Evolutionary conservation across 768 basidiomycete genomes (phyloP).

Genomic region (Agrocybe praecox): DNA sequence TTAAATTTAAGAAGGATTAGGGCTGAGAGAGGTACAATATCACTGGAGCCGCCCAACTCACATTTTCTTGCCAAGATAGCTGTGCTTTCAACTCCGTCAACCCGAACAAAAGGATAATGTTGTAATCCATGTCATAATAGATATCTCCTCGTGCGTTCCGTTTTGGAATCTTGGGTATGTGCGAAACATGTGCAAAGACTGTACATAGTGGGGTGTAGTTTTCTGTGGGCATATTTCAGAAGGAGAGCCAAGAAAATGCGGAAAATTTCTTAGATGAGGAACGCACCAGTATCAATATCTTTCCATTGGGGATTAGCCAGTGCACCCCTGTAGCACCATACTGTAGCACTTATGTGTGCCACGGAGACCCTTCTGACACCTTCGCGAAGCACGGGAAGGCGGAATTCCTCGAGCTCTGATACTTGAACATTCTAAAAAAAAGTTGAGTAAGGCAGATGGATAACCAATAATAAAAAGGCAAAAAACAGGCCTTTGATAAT

Average conservation of each 20-base stretch:
- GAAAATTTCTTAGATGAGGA: neutral
- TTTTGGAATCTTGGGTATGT: slow-evolving; percentile 6
- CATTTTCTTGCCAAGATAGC: slow-evolving; percentile 45
- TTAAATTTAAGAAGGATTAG: neutral
- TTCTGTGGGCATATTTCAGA: slow-evolving; percentile 4
- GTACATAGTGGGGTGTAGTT: slow-evolving; percentile 19
- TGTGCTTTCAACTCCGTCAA: slow-evolving; percentile 48
- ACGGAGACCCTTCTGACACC: neutral
- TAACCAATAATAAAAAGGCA: too few relatives aligned
- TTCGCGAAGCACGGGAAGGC: neutral
- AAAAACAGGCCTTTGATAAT: slow-evolving; percentile 12
- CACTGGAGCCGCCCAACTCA: slow-evolving; percentile 19
- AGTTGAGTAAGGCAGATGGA: neutral
- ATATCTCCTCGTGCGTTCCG: neutral
- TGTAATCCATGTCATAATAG: slow-evolving; percentile 28
- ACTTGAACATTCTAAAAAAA: slow-evolving; percentile 17
- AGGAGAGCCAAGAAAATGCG: slow-evolving; percentile 6
- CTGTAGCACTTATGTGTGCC: neutral
- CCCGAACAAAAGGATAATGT: slow-evolving; percentile 45
- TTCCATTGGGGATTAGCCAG: slow-evolving; percentile 13
- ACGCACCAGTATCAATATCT: slow-evolving; percentile 12
- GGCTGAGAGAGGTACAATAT: neutral
- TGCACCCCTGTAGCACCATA: slow-evolving; percentile 18
- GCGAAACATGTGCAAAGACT: slow-evolving; percentile 16
- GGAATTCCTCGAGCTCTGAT: slow-evolving; percentile 18